Evolutionary conservation across 202 grass and related monocot species (phyloP), one percentile per base, ranked within the genome.

Genomic region (Bolboschoenoplectus hybrid): DNA sequence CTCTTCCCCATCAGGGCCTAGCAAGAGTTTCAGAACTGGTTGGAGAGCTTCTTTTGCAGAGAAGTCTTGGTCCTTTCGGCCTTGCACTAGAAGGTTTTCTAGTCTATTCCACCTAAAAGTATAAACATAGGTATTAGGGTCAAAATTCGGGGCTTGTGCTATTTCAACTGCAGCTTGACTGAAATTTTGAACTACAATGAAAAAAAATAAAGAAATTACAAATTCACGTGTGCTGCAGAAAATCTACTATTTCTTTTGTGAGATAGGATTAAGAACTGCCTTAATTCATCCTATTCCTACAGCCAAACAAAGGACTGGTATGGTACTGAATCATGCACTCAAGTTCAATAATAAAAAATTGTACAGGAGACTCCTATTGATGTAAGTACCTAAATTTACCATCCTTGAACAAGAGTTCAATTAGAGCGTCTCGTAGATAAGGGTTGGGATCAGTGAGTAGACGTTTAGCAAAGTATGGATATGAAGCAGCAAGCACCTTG

Each of bases 391-490:
- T 93, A 86, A 98, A 98, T 89, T 87, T 98, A 63, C 93, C 93
- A 75, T 98, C 95, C 85, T 98, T 98, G 93, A 98, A 98, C 84
- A 98, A 79, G 69, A 98, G 91, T 90, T 98, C 95, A 74, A 98
- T 87, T 45, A 98, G 89, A 89, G 95, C 95, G 86, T 98, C 95
- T 92, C 95, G 92, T 79, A 98, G 95, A 91, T 98, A 98, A 63
- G 95, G 95, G 88, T 98, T 95, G 50, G 95, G 95, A 93, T 98
- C 95, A 26, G 95, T 98, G 43, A 98, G 88, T 57, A 98, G 86
- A 82, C 95, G 92, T 88, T 98, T 98, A 61, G 95, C 95, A 91
- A 98, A 98, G 86, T 98, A 98, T 63, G 95, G 95, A 82, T 98
- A 98, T 47, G 95, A 95, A 44, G 95, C 95, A 85, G 95, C 95